Base-by-base conservation (phyloP, 2,329 filamentous ascomycete species). In the Claviceps purpurea region DNA sequence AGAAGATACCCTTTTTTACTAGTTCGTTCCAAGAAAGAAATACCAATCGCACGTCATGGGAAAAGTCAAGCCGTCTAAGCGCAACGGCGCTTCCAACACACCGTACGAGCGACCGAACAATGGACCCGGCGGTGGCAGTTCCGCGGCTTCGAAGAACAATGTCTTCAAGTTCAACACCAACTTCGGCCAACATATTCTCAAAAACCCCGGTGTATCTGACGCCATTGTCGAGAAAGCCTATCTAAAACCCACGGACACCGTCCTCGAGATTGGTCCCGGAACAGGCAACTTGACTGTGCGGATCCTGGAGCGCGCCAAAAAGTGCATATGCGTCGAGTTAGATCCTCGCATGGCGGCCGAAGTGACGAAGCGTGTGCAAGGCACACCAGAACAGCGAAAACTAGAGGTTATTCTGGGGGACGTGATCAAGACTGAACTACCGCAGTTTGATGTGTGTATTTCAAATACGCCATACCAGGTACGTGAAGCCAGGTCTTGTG, bases 101-200 rank as follows among this genome's bases (percentile, higher is more conserved):
- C 68, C 68, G 0, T 75, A 75, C 59, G 71, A 75, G 24, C 67
- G 71, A 51, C 65, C 67, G 16, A 56, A 54, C 41, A 56, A 56
- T 13, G 53, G 58, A 50, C 52, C 53, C 47, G 56, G 53, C 51
- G 22, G 18, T 16, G 56, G 53, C 52, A 30, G 18, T 16, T 24
- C 49, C 5, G 48, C 42, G 4, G 51, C 58, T n/a, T 58, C 55
- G 53, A 73, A 73, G 63, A 89, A 95, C 72, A 90, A 87, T 61
- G 88, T 96, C 69, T 97, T 97, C 80, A 95, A 94, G 68, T 95
- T 96, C 81, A 95, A 95, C 74, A 93, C 86, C 60, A 75, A 91
- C 67, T 80, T 93, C 58, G 89, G 91, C 61, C 76, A 79, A 65
- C 89, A 97, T 68, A 93, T 98, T 56, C 77, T 97, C 58, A 96